Percentiles rank a stretch among this genome's conserved stretches.
These are phyloP conservation scores for Colletotrichum chlorophyti DNA, from an alignment of 2,329 filamentous ascomycete species.

Conservation along the genomic window DNA sequence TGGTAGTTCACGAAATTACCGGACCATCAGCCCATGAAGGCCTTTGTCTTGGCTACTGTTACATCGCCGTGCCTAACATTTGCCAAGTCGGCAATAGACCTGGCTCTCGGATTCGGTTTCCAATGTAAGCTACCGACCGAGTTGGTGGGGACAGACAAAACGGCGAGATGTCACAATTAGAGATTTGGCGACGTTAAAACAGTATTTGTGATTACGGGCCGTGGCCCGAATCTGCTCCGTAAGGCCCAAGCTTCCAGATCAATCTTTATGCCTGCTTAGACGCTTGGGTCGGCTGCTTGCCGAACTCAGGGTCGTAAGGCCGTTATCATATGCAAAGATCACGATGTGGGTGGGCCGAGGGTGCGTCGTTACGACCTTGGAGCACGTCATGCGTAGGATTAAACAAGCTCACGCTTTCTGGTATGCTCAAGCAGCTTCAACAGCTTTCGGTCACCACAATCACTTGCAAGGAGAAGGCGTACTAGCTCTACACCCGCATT, in stretches of 20 bases:
- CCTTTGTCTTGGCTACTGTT: not conserved
- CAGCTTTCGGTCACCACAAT: not conserved
- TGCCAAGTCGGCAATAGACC: conserved; percentile 8
- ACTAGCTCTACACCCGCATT: too few relatives aligned
- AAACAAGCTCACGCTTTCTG: not conserved
- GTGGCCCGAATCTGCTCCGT: not conserved
- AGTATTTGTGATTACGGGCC: not conserved
- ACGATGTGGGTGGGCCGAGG: not conserved
- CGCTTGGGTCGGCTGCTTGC: conserved; percentile 4
- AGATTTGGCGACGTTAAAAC: not conserved
- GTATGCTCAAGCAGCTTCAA: not conserved
- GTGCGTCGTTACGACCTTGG: not conserved
- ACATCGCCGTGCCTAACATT: not conserved
- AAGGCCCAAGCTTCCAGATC: not conserved
- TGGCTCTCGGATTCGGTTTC: not conserved
- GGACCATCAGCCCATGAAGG: not conserved
- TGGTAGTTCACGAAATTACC: conserved; percentile 8
- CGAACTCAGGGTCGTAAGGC: conserved; percentile 18
- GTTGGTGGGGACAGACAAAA: too few relatives aligned
- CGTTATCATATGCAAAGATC: conserved; percentile 16
- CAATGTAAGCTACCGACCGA: not conserved
- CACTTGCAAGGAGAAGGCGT: not conserved
- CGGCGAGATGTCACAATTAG: too few relatives aligned
- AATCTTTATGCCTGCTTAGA: not conserved
- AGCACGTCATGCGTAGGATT: conserved; percentile 1